Percentiles rank a stretch among this genome's conserved stretches.
Evolutionary conservation across 805 yeast species (phyloP).

Genomic region (Ogataea ganodermae): DNA sequence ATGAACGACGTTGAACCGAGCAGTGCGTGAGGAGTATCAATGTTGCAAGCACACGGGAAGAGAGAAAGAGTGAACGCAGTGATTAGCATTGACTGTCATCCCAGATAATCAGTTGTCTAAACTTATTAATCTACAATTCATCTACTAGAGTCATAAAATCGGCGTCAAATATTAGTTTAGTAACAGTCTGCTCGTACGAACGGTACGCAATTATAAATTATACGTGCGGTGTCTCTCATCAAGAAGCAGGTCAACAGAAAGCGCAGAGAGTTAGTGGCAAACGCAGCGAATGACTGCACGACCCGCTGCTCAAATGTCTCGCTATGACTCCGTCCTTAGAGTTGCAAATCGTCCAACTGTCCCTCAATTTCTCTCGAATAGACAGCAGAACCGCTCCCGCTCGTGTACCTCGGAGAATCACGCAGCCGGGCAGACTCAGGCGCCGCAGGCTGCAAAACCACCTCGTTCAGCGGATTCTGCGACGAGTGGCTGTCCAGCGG

Average conservation of each 20-base stretch:
- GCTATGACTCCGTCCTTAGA: background rate
- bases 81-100: no score
- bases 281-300: no score
- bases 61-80: no score
- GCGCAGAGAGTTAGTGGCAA: no score
- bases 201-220: background rate
- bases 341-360: constrained; percentile 3
- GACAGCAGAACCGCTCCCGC: background rate
- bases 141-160: no score
- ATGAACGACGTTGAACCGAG: background rate
- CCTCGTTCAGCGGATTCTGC: constrained; percentile 12
- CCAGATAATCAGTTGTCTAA: no score
- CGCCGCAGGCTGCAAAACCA: constrained; percentile 20
- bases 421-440: constrained; percentile 15
- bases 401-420: constrained; percentile 2
- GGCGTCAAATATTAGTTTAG: no score
- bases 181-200: background rate
- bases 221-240: no score
- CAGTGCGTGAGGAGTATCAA: background rate
- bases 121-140: no score
- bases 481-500: constrained; percentile 20
- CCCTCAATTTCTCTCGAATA: background rate
- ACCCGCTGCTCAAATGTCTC: background rate
- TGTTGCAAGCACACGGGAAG: no score
- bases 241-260: no score